These are phyloP conservation scores for Bruguiera hainesii DNA, from an alignment of 441 rosid genomes.

Conservation along the genomic window DNA sequence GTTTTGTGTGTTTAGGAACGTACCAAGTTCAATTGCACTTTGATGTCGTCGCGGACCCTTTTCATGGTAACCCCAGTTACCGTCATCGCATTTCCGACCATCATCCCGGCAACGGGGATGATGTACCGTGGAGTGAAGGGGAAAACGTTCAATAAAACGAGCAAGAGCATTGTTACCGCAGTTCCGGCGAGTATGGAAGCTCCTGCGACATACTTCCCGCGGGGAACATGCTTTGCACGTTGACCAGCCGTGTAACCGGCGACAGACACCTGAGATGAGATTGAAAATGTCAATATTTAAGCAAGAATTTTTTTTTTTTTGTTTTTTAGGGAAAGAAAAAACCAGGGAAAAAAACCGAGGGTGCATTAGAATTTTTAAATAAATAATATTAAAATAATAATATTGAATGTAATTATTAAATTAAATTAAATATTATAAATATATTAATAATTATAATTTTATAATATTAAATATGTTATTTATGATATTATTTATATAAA, in stretches of 20 bases:
- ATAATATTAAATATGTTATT: no score
- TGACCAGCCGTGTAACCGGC: conserved; percentile 89
- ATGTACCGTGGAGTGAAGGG: conserved; percentile 92
- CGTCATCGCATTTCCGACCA: conserved; percentile 93
- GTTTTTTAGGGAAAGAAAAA: not conserved
- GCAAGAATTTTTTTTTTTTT: not conserved
- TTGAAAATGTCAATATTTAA: not conserved
- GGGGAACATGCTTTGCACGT: conserved; percentile 79
- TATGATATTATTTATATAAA: no score
- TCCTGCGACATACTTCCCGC: conserved; percentile 74
- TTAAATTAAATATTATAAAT: no score
- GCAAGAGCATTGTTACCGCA: conserved; percentile 58
- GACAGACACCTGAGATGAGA: conserved; percentile 44
- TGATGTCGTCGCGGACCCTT: conserved; percentile 79
- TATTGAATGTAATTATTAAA: no score
- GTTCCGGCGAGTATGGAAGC: conserved; percentile 69
- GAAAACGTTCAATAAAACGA: conserved; percentile 63
- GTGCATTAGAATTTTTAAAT: no score
- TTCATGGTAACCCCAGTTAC: conserved; percentile 90
- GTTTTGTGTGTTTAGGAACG: not conserved
- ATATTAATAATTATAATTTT: no score
- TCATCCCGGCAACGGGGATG: conserved; percentile 87
- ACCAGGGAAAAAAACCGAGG: not conserved
- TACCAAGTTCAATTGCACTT: conserved; percentile 64
- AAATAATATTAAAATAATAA: no score